A percentile compares a stretch with the other conserved stretches of the same genome.
phyloP scores from a whole-genome alignment of 805 yeast species.

The Wickerhamomyces chambardii region DNA sequence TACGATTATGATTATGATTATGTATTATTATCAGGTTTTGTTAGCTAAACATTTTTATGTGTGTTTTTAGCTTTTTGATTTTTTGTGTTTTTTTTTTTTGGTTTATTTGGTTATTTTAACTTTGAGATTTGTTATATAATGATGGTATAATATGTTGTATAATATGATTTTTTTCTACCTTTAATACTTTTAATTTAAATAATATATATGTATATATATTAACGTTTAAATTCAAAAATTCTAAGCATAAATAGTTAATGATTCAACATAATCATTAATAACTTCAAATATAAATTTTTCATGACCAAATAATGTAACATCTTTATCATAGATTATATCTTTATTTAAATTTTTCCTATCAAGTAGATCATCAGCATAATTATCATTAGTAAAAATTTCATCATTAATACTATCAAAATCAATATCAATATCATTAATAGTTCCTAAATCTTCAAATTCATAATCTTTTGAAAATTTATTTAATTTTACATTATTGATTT shows the following conservation, averaged over 20 bases:
- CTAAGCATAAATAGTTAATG: neutral
- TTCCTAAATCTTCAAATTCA: constrained; percentile 8
- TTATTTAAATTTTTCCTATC: too few species aligned
- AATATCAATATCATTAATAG: constrained; percentile 28
- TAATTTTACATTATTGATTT: neutral
- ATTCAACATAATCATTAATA: neutral
- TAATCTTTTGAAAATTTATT: neutral
- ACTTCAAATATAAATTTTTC: neutral
- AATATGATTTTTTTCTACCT: too few species aligned
- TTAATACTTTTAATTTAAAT: too few species aligned
- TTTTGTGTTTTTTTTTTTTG: too few species aligned
- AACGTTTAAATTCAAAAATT: neutral
- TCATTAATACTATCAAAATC: constrained; percentile 19
- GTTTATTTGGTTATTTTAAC: too few species aligned
- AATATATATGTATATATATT: too few species aligned
- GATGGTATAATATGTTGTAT: too few species aligned
- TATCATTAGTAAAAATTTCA: constrained; percentile 11
- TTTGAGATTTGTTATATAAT: too few species aligned
- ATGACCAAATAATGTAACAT: neutral
- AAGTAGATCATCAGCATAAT: constrained; percentile 23
- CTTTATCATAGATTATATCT: neutral
- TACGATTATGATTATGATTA: neutral
- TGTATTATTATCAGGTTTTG: too few species aligned
- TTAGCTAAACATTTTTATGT: too few species aligned
- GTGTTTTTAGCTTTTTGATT: too few species aligned